phyloP scores from a whole-genome alignment of 2,329 filamentous ascomycete genomes.

The Beauveria caledonica region DNA sequence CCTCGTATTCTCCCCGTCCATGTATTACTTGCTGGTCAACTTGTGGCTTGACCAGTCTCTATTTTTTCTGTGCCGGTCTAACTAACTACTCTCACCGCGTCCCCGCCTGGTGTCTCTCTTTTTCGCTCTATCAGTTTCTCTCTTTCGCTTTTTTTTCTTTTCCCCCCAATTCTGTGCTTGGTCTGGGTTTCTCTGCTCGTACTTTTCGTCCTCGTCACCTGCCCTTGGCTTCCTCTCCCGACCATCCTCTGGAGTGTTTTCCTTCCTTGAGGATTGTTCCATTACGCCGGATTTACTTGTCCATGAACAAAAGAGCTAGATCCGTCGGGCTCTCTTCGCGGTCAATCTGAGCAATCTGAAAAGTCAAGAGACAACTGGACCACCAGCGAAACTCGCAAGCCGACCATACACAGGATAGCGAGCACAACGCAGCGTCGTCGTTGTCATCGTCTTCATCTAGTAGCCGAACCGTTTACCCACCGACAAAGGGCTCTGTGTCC shows the following conservation, averaged over 20 bases:
- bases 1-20: conserved; percentile 4
- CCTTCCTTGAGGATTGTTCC: too few relatives aligned
- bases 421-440: not conserved
- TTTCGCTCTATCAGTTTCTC: not conserved
- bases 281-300: not conserved
- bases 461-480: not conserved
- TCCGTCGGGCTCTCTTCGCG: not conserved
- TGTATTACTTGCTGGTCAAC: not conserved
- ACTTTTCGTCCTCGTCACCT: not conserved
- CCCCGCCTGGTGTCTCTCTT: conserved; percentile 10
- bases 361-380: not conserved
- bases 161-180: not conserved
- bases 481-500: too few relatives aligned
- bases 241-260: not conserved
- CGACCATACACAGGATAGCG: not conserved
- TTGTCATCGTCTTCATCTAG: not conserved
- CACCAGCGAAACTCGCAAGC: not conserved
- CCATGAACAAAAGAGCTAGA: not conserved
- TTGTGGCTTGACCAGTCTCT: not conserved
- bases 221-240: not conserved
- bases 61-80: not conserved
- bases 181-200: not conserved
- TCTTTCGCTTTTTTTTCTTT: not conserved
- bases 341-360: not conserved
- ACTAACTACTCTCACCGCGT: not conserved